Base-by-base conservation (phyloP, 2,329 filamentous ascomycete species). In the Penicillium crustosum region DNA sequence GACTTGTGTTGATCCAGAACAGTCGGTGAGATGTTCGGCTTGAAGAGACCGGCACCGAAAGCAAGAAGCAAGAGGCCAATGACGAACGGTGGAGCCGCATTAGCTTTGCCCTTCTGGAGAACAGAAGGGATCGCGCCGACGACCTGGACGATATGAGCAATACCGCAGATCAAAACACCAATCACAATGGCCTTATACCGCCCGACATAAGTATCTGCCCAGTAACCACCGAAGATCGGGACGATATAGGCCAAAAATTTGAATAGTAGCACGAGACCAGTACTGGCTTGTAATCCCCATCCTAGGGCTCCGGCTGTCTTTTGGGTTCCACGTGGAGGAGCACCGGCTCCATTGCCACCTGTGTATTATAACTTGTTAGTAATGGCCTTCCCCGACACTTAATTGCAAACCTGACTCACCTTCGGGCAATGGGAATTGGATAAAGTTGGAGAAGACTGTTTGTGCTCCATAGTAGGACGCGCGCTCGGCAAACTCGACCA, bases 401-500 rank as follows among this genome's bases (percentile, higher is more conserved):
- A 13, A 44, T 29, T 2, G 25, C 29, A 29, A 8, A 15, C 6
- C 5, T 13, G 9, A 2, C 41, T 25, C 25, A 70, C 78, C 80
- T 2, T 70, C 60, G 1, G 86, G 86, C 4, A 89, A 68, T 4
- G 82, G 81, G 10, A 82, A 82, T 64, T 88, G 83, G 66, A 89
- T 81, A 64, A 82, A 89, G 68, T 89, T 89, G 61, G 77, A 78
- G 68, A 86, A 85, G 8, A 83, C 72, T 0, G 79, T 80, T 60
- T 81, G 77, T 6, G 80, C 76, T 59, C 84, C 84, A 66, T 85
- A 86, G 75, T 83, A 87, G 0, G 83, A 86, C 3, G 83, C 84
- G 54, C 85, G 77, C 67, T 87, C 85, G 54, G 82, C 82, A 59
- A 86, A 83, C 61, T 87, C 85, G 41, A 86, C 83, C 7, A 82